Evolutionary conservation across 2,329 filamentous ascomycete species (phyloP).

Genomic region (Fusarium palustre): DNA sequence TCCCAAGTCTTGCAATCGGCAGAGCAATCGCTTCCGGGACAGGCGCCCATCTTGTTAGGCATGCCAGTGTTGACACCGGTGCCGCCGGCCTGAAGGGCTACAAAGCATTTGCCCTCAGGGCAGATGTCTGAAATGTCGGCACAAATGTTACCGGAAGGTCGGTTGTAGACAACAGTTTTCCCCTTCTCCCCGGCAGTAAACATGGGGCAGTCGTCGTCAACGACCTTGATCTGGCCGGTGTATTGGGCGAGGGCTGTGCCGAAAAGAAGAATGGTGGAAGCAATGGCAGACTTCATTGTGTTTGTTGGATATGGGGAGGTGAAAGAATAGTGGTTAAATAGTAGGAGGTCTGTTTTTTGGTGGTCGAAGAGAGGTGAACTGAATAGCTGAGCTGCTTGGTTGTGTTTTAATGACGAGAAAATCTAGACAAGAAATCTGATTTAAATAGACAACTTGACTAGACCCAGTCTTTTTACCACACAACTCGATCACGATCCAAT

Average conservation of each 20-base stretch:
- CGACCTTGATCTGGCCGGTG: conserved; percentile 11
- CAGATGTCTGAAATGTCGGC: conserved; percentile 12
- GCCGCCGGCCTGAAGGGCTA: conserved; percentile 4
- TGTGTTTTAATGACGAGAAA: neutral
- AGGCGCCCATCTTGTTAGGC: conserved; percentile 7
- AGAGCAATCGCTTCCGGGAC: neutral
- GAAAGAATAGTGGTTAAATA: neutral
- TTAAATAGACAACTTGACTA: neutral
- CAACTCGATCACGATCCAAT: neutral
- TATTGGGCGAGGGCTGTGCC: conserved; percentile 7
- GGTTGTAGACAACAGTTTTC: neutral
- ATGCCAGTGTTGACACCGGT: neutral
- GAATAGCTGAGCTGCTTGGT: neutral
- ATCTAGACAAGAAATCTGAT: neutral
- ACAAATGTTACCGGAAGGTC: conserved; percentile 8
- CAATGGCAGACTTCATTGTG: neutral
- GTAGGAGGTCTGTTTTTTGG: neutral
- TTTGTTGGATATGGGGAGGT: neutral
- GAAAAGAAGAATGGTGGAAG: neutral
- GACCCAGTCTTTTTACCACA: neutral
- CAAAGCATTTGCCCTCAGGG: conserved; percentile 10
- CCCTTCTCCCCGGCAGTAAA: conserved; percentile 1
- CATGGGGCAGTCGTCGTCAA: conserved; percentile 7
- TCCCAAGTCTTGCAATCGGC: conserved; percentile 14
- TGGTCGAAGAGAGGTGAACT: neutral